These are phyloP conservation scores for Magnolia sinica DNA, from an alignment of 164 flowering plant genomes.

Conservation along the genomic window DNA sequence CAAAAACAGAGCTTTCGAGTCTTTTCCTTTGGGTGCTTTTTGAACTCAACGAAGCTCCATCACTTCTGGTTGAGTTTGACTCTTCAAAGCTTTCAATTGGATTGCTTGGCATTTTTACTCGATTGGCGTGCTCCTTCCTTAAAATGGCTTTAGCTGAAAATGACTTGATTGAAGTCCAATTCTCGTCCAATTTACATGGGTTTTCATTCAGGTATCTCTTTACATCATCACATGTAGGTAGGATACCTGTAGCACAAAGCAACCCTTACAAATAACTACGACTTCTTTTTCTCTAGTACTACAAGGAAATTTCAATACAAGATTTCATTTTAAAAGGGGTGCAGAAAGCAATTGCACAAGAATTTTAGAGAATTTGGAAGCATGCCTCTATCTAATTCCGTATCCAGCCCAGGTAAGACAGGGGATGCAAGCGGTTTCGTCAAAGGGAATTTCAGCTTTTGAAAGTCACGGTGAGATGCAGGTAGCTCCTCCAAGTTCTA, in stretches of 20 bases:
- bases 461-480: slow-evolving; percentile 44
- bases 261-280: slow-evolving; percentile 4
- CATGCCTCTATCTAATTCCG: slow-evolving; percentile 64
- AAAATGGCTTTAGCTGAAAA: slow-evolving; percentile 40
- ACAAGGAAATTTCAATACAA: neutral
- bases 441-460: slow-evolving; percentile 37
- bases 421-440: slow-evolving; percentile 44
- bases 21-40: slow-evolving; percentile 20
- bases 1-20: slow-evolving; percentile 37
- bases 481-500: slow-evolving; percentile 61
- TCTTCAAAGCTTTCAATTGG: slow-evolving; percentile 12
- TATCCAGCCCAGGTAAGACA: slow-evolving; percentile 28
- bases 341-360: neutral
- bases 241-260: slow-evolving; percentile 40
- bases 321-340: neutral
- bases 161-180: slow-evolving; percentile 40
- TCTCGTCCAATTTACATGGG: slow-evolving; percentile 23
- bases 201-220: slow-evolving; percentile 39
- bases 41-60: slow-evolving; percentile 7
- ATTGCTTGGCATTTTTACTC: slow-evolving; percentile 9
- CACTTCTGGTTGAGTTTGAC: slow-evolving; percentile 16
- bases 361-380: neutral
- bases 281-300: neutral
- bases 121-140: slow-evolving; percentile 16
- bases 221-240: slow-evolving; percentile 58